Evolutionary conservation across 1,284 basidiomycete genomes (phyloP), one percentile per base, ranked within the genome.

Genomic region (Blastosporella zonata): DNA sequence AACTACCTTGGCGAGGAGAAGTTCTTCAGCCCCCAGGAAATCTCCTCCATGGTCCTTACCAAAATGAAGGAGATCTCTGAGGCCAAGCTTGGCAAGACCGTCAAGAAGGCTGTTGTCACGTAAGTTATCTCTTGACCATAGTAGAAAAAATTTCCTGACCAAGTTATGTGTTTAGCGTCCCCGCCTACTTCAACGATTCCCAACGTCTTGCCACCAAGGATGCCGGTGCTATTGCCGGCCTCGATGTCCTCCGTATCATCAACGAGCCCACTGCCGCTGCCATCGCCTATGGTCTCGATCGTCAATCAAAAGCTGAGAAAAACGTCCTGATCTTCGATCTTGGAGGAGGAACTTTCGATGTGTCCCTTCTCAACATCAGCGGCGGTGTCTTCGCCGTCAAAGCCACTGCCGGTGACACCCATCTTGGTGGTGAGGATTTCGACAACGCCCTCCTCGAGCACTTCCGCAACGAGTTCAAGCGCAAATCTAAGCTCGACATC

Each of bases 11-110:
- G 84, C 56, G 94, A 97, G 66, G 88, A 91, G 59, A 98, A 97
- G 80, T 87, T 85, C 56, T 98, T 98, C 77, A 93, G 87, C 60
- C 93, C 94, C 49, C 93, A 97, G 73, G 94, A 97, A 72, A 96
- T 99, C 69, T 98, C 96, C 15, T 87, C 96, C 59, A 98, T 99
- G 96, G 95, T 99, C 61, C 85, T 99, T 62, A 81, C 80, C 63
- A 99, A 98, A 80, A 97, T 99, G 93, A 98, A 96, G 84, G 96
- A 98, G 75, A 97, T 94, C 60, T 94, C 95, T 53, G 96, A 97
- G 79, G 93, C 95, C 46, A 97, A 97, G 77, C 91, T 98, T 62
- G 96, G 94, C 65, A 90, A 90, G 72, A 87, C 84, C 50, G 92
- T 98, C 68, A 90, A 91, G 75, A 94, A 97, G 74, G 95, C 95